Evolutionary conservation across 306 rosid genomes (phyloP).

Genomic region (Clitoria ternatea): DNA sequence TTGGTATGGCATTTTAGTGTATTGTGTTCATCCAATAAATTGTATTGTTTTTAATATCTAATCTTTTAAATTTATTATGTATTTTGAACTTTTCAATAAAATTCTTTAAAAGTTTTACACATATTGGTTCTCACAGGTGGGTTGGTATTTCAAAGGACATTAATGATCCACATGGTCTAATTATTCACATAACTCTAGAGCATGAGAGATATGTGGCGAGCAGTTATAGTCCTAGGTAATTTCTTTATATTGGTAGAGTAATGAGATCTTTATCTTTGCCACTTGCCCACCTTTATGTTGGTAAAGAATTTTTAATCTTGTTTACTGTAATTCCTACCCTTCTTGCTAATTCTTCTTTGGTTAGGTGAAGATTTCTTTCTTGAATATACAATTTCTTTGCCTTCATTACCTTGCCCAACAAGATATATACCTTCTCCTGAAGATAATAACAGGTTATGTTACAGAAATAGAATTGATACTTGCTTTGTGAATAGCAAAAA

Average conservation of each 20-base stretch:
- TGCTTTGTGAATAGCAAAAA: slow-evolving; percentile 10
- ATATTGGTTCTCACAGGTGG: slow-evolving; percentile 55
- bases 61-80: too few species aligned
- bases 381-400: slow-evolving; percentile 67
- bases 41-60: too few species aligned
- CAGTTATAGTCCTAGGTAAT: slow-evolving; percentile 89
- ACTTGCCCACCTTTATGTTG: too few species aligned
- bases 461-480: too few species aligned
- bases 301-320: too few species aligned
- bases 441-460: slow-evolving; percentile 6
- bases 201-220: slow-evolving; percentile 98
- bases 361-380: slow-evolving; percentile 70
- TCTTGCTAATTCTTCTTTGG: slow-evolving; percentile 71
- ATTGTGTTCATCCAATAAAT: too few species aligned
- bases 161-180: slow-evolving; percentile 70
- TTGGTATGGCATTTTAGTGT: slow-evolving; percentile 18
- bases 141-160: slow-evolving; percentile 74
- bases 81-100: neutral
- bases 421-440: slow-evolving; percentile 71
- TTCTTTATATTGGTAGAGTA: slow-evolving; percentile 20
- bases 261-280: slow-evolving; percentile 15
- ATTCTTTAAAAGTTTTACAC: neutral
- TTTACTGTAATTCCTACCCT: slow-evolving; percentile 63
- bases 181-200: slow-evolving; percentile 89
- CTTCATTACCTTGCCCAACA: slow-evolving; percentile 65